These are phyloP conservation scores for Cyamopsis tetragonoloba DNA, from an alignment of 306 rosid species.

Conservation along the genomic window DNA sequence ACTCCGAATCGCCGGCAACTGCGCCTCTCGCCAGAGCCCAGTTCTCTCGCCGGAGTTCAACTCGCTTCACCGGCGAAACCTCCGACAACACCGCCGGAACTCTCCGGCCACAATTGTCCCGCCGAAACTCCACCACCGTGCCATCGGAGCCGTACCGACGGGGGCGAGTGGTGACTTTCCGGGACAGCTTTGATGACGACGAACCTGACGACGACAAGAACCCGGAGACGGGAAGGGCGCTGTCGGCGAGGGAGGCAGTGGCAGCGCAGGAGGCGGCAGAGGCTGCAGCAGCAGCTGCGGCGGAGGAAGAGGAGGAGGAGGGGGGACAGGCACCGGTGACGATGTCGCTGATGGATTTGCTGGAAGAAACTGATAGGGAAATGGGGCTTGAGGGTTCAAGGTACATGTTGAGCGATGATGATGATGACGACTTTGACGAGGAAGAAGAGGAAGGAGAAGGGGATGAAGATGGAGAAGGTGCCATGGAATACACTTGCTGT, in stretches of 20 bases:
- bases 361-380: slow-evolving; percentile 69
- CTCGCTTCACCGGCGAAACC: not conserved
- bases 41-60: slow-evolving; percentile 26
- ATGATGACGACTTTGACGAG: slow-evolving; percentile 32
- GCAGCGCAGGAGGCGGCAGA: slow-evolving; percentile 39
- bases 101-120: slow-evolving; percentile 32
- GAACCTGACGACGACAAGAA: slow-evolving; percentile 14
- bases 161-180: slow-evolving; percentile 18
- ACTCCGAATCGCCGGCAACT: not conserved
- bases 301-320: not conserved
- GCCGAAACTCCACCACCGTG: slow-evolving; percentile 33
- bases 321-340: slow-evolving; percentile 30
- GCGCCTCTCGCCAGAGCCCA: not conserved
- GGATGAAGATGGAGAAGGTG: slow-evolving; percentile 23
- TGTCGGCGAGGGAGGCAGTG: slow-evolving; percentile 41
- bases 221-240: slow-evolving; percentile 9
- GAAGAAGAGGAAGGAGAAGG: slow-evolving; percentile 19
- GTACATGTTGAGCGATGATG: slow-evolving; percentile 45
- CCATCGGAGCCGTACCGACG: slow-evolving; percentile 24
- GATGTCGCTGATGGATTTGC: slow-evolving; percentile 84
- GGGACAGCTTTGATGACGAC: slow-evolving; percentile 23
- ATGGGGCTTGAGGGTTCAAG: slow-evolving; percentile 58
- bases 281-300: slow-evolving; percentile 12
- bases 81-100: not conserved
- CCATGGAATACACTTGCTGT: slow-evolving; percentile 57